Evolutionary conservation across 352 stramenopile genomes (phyloP), one percentile per base, ranked within the genome.

Genomic region (Phytopythium delawarense): DNA sequence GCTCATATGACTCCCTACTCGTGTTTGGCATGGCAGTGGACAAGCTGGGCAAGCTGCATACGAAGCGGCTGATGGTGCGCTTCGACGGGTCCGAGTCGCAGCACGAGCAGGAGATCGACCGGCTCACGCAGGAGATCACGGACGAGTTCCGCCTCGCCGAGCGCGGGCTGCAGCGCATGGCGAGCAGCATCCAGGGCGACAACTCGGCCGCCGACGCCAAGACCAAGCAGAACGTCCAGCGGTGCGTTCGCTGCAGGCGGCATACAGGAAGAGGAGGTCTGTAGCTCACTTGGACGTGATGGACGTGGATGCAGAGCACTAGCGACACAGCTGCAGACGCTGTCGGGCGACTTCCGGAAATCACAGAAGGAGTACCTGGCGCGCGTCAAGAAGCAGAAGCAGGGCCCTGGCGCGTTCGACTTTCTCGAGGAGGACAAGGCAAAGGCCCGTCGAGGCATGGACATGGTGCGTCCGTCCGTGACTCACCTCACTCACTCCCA

Each of bases 301-400:
- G 25, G 25, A 28, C 25, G 25, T 28, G 25, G 25, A 28, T 28
- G 28, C 63, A 90, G 81, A 61, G 88, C 85, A 32, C 74, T 99
- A 23, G 98, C 98, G 12, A 98, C 96, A 57, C 94, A 99, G 68
- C 82, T 99, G 7, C 98, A 99, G 81, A 88, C 93, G 51, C 79
- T 99, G 20, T 98, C 91, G 30, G 89, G 95, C 7, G 84, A 95
- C 25, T 99, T 99, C 74, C 87, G 98, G 56, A 96, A 97, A 72
- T 96, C 90, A 35, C 98, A 99, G 70, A 98, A 99, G 55, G 98
- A 99, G 62, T 99, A 99, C 66, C 74, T 99, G 23, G 79, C 77
- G 23, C 90, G 95, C 62, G 89, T 99, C 8, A 98, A 98, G 69
- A 88, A 94, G 35, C 97, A 99, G 77, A 99, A 99, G 73, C 88